Base-by-base conservation (phyloP, 805 yeast genomes). In the Saturnispora saitoi region DNA sequence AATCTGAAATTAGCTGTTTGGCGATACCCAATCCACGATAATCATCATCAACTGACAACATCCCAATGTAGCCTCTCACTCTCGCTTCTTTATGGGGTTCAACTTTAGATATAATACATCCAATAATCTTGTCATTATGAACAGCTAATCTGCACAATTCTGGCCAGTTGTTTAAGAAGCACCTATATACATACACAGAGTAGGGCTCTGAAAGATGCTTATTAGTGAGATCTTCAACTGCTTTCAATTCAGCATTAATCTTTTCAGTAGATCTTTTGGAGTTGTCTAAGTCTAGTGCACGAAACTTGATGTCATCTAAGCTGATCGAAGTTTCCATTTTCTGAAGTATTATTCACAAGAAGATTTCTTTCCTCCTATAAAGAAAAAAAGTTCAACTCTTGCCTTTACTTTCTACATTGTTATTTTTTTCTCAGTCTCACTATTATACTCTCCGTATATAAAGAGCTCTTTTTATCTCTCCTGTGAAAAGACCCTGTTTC, bases 141-240 rank as follows among this genome's bases (percentile, higher is more conserved):
- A 73, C 74, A 9, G 84, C 91, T 34, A 86, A 59, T 47, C 76
- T 75, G 51, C 95, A 84, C 50, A 89, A 73, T 42, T 84, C 81
- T 1, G 98, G 96, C 96, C 97, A 90, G 57, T 81, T 83, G 57
- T 84, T 83, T 39, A 93, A 69, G 61, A 93, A 93, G 67, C 83
- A 93, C 61, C 95, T 76, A 65, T 90, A 93, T 2, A 93, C 97
- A 59, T 87, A 93, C 17, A 87, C 76, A 4, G 97, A 90, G 62
- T 93, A 93, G 0, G 99, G 98, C 64, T 93, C 99, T 28, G 93
- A 83, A 36, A 93, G 70, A 63, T 90, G 93, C 10, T 70, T 71
- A 37, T 83, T 77, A 10, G 91, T 81, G 42, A 91, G 70, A 10
- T 61, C 59, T 56, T 77, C 74, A 12, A 84, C 69, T 28, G 70